These are phyloP conservation scores for Monascus ruber DNA, from an alignment of 2,329 filamentous ascomycete species.

Conservation along the genomic window DNA sequence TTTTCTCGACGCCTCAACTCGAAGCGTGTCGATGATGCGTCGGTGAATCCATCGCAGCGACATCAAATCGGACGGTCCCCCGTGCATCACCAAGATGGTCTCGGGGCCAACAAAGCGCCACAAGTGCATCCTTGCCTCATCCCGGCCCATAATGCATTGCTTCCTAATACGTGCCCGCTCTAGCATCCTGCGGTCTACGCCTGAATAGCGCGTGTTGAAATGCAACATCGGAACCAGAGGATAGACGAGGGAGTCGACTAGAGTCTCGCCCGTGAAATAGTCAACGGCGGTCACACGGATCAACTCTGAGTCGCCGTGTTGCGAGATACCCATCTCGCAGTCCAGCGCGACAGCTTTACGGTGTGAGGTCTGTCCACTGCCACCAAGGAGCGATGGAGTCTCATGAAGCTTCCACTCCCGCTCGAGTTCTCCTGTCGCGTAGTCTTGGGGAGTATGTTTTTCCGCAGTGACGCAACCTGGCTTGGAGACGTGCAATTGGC, in stretches of 20 bases:
- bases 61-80: slow-evolving; percentile 31
- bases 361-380: neutral
- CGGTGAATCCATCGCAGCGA: slow-evolving; percentile 40
- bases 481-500: too few relatives aligned
- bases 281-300: slow-evolving; percentile 43
- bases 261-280: slow-evolving; percentile 38
- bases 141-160: slow-evolving; percentile 31
- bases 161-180: slow-evolving; percentile 1
- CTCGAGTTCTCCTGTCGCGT: neutral
- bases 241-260: slow-evolving; percentile 42
- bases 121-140: slow-evolving; percentile 32
- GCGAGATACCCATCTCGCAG: slow-evolving; percentile 43
- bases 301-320: slow-evolving; percentile 37
- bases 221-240: slow-evolving; percentile 38
- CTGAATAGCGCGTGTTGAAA: slow-evolving; percentile 41
- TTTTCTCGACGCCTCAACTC: slow-evolving; percentile 9
- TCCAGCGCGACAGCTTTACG: slow-evolving; percentile 36
- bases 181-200: slow-evolving; percentile 33
- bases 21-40: slow-evolving; percentile 35
- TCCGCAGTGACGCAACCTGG: too few relatives aligned
- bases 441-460: too few relatives aligned
- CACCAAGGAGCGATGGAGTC: neutral
- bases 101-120: slow-evolving; percentile 35
- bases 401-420: neutral
- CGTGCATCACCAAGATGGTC: slow-evolving; percentile 42